Conservation (phyloP, 2,329 filamentous ascomycete genomes). For the Colletotrichum sp. region DNA sequence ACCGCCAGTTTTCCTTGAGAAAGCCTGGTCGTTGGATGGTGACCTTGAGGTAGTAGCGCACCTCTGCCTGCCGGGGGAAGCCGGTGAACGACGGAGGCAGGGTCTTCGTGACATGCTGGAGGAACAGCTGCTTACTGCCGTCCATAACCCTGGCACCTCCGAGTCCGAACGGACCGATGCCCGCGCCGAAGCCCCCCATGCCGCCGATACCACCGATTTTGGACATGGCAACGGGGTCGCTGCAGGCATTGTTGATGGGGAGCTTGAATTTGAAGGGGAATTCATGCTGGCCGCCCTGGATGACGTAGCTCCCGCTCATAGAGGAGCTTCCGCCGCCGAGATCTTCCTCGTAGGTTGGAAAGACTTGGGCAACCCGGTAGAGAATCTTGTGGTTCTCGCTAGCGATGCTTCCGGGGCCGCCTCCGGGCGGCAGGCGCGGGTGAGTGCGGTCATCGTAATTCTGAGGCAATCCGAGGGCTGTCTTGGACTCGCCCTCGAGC, state of each 20-base stretch:
- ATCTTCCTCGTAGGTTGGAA: constrained; percentile 61
- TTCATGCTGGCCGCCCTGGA: constrained; percentile 73
- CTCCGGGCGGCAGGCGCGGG: constrained; percentile 35
- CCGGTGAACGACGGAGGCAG: constrained; percentile 89
- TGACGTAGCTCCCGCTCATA: constrained; percentile 53
- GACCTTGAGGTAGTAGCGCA: constrained; percentile 94
- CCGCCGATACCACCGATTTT: constrained; percentile 59
- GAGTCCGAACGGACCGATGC: constrained; percentile 51
- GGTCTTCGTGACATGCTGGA: constrained; percentile 80
- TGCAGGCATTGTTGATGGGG: constrained; percentile 77
- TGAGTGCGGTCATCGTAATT: constrained; percentile 36
- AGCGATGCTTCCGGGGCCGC: constrained; percentile 47
- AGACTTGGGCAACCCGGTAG: constrained; percentile 76
- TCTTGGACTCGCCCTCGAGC: constrained; percentile 80
- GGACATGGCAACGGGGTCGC: constrained; percentile 57
- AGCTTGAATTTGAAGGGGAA: constrained; percentile 83
- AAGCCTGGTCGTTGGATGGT: constrained; percentile 88
- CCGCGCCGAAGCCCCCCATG: constrained; percentile 54
- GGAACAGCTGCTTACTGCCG: constrained; percentile 65
- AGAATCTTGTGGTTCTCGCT: constrained; percentile 74
- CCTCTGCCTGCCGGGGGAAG: constrained; percentile 85
- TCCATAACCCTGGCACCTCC: constrained; percentile 66
- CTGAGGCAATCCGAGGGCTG: constrained; percentile 61
- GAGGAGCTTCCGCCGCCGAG: constrained; percentile 44
- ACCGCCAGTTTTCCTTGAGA: constrained; percentile 87